Base-by-base conservation (phyloP, 208 protist genomes). In the Leishmania aethiopica region DNA sequence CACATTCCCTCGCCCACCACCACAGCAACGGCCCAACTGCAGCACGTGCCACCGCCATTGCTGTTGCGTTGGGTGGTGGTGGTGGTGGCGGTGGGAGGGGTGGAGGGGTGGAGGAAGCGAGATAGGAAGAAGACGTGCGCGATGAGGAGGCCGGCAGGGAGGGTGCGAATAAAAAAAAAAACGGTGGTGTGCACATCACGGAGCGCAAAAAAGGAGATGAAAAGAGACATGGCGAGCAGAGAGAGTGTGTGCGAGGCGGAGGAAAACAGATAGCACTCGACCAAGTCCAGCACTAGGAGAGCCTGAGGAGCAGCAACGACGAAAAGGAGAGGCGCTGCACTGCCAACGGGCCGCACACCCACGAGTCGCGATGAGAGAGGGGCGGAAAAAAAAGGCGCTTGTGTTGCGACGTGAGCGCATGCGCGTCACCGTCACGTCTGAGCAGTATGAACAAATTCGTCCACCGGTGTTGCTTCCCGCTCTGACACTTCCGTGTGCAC, bases 401-500 rank as follows among this genome's bases (percentile, higher is more conserved):
- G 25, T 19, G 42, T 40, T 28, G 13, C 10, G 37, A 49, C 42
- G 0, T 35, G 47, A 13, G 40, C 40, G 22, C 49, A 75, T 13
- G n/a, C 47, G 19, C 49, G 3, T 32, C 47, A 35, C 42, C 42
- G 3, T 28, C 22, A 32, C 35, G 35, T 8, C 35, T 51, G 22
- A 19, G 35, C 40, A 32, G 10, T 40, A 11, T 13, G 5, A 32
- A 0, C 6, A 40, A 78, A 78, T 28, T 84, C 74, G n/a, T 86
- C 85, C 67, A 86, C 79, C 28, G 79, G 83, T 7, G 72, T 80
- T 57, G 84, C 67, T 3, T 35, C 70, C 53, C 79, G 72, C 51
- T 85, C 70, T 17, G 85, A 80, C 19, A 85, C 35, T 25, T 82
- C 77, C 25, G 77, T 82, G 64, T 86, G 59, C 32, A 82, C 73